phyloP scores from a whole-genome alignment of 371 early-diverging fungal genomes.

The Rhizopus sp. region DNA sequence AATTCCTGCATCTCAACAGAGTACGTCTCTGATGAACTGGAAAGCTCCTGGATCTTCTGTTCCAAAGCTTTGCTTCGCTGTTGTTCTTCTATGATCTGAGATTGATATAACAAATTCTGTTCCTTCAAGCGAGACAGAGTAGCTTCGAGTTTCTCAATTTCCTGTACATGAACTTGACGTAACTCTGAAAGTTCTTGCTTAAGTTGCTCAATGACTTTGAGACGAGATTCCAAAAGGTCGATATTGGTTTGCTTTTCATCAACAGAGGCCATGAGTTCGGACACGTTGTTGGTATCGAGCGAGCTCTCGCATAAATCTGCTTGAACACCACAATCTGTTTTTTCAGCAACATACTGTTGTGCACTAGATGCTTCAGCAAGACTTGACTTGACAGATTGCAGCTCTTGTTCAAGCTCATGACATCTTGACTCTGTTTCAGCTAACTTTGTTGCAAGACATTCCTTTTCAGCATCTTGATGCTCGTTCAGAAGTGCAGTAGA shows the following conservation, averaged over 20 bases:
- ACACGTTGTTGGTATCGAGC: not conserved
- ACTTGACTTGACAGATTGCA: not conserved
- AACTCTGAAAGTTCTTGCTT: slow-evolving; percentile 21
- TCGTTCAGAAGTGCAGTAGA: not conserved
- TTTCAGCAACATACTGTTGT: slow-evolving; percentile 13
- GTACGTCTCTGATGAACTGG: slow-evolving; percentile 10
- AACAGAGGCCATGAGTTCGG: slow-evolving; percentile 15
- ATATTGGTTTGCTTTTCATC: slow-evolving; percentile 20
- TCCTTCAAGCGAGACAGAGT: slow-evolving; percentile 8
- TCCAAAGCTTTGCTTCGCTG: slow-evolving; percentile 5
- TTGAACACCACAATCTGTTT: slow-evolving; percentile 1
- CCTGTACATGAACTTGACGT: slow-evolving; percentile 23
- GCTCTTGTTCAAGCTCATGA: slow-evolving; percentile 21
- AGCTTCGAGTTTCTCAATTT: slow-evolving; percentile 24
- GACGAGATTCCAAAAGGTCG: slow-evolving; percentile 14
- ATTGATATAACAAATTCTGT: slow-evolving; percentile 5
- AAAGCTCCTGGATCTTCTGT: slow-evolving; percentile 12
- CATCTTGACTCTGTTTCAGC: slow-evolving; percentile 18
- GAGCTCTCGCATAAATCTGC: not conserved
- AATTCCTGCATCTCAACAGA: slow-evolving; percentile 15
- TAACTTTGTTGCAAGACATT: slow-evolving; percentile 16
- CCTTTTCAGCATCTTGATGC: slow-evolving; percentile 7
- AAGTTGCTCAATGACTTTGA: slow-evolving; percentile 31
- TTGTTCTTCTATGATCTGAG: slow-evolving; percentile 6
- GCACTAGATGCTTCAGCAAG: slow-evolving; percentile 8